Conservation (phyloP, 306 rosid genomes). For the Casuarina equisetifolia region DNA sequence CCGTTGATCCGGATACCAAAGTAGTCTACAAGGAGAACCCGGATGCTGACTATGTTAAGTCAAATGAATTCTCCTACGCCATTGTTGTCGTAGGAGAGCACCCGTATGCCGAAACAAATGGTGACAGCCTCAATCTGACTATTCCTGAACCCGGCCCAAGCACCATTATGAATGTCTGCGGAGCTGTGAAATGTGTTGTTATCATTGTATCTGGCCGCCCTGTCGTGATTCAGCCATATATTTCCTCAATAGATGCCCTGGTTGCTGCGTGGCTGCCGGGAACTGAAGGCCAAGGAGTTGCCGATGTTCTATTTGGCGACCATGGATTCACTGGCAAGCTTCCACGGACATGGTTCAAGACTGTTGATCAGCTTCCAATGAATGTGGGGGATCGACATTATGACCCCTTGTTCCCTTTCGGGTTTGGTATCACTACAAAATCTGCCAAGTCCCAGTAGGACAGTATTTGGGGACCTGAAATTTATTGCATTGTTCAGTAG, state of each 20-base stretch:
- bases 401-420: conserved; percentile 4
- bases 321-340: conserved; percentile 6
- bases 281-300: conserved; percentile 6
- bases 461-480: not conserved
- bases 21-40: not conserved
- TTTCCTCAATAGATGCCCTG: not conserved
- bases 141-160: not conserved
- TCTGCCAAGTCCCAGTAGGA: not conserved
- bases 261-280: conserved; percentile 5
- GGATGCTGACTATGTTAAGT: not conserved
- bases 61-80: conserved; percentile 2
- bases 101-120: not conserved
- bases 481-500: not conserved
- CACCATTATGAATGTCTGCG: not conserved
- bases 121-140: conserved; percentile 2
- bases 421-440: conserved; percentile 2
- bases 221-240: not conserved
- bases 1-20: not conserved
- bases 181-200: not conserved
- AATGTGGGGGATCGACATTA: conserved; percentile 9
- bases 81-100: conserved; percentile 9
- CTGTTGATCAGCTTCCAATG: conserved; percentile 1
- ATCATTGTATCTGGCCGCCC: not conserved
- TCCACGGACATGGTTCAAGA: not conserved
- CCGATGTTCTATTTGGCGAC: not conserved